phyloP scores from a whole-genome alignment of 805 yeast species.

The Saccharomycopsis capsularis region DNA sequence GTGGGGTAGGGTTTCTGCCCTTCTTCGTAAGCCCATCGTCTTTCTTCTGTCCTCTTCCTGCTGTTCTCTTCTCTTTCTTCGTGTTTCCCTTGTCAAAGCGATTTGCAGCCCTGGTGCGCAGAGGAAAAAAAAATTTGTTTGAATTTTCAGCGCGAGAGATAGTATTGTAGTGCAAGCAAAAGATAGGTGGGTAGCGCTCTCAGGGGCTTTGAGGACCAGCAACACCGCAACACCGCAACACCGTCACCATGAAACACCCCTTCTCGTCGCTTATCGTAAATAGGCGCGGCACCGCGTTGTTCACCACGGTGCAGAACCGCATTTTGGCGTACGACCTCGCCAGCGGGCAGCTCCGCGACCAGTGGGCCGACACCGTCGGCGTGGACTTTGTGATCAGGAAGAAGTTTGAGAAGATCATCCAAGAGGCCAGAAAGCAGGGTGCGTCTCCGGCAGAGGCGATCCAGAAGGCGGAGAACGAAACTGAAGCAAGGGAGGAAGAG shows the following conservation, averaged over 20 bases:
- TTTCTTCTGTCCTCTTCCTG: too few relatives aligned
- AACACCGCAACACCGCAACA: not conserved
- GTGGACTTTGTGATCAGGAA: conserved; percentile 38
- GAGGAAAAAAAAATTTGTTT: not conserved
- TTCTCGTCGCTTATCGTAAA: conserved; percentile 50
- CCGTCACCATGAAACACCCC: conserved; percentile 56
- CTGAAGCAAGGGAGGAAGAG: conserved; percentile 26
- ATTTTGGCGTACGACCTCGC: conserved; percentile 44
- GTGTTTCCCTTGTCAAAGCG: too few relatives aligned
- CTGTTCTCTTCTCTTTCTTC: too few relatives aligned
- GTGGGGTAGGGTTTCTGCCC: too few relatives aligned
- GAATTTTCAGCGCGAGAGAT: too few relatives aligned
- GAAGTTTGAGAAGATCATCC: conserved; percentile 38
- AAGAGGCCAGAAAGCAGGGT: conserved; percentile 27
- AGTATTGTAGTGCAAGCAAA: not conserved
- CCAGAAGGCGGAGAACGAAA: conserved; percentile 21
- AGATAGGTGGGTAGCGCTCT: too few relatives aligned
- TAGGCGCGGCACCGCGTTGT: conserved; percentile 40
- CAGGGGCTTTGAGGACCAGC: too few relatives aligned
- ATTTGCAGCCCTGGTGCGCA: not conserved
- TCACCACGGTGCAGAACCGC: conserved; percentile 51
- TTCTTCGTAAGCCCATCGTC: not conserved
- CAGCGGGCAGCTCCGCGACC: conserved; percentile 40
- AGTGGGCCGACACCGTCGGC: conserved; percentile 59
- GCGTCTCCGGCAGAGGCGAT: conserved; percentile 23